A percentile compares a stretch with the other conserved stretches of the same genome.
phyloP scores from a whole-genome alignment of 306 rosid species.

The Arachis hypogaea region DNA sequence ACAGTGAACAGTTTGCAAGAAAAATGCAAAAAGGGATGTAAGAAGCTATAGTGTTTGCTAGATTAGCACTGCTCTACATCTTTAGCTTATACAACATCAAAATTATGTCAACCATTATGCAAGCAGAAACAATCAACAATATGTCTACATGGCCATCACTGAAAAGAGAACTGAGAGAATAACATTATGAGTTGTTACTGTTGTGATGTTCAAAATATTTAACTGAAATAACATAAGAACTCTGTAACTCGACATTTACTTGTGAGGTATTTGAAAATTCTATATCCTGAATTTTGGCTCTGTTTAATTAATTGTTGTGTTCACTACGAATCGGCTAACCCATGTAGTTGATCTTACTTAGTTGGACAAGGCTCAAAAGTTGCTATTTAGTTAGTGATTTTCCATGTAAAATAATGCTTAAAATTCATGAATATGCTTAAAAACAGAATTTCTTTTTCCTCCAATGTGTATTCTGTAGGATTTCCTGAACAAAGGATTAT shows the following conservation, averaged over 20 bases:
- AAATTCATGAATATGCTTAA: neutral
- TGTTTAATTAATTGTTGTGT: neutral
- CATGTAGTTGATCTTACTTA: too few species aligned
- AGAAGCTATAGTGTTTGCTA: too few species aligned
- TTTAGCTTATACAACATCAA: neutral
- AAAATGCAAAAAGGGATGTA: neutral
- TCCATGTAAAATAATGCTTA: neutral
- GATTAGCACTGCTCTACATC: neutral
- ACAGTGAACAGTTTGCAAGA: neutral
- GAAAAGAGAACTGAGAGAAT: slow-evolving; percentile 9
- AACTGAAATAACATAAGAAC: slow-evolving; percentile 15
- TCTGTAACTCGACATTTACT: neutral
- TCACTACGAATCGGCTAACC: too few species aligned
- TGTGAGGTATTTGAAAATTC: neutral
- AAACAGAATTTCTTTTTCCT: neutral
- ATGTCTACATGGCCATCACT: neutral
- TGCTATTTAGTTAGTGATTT: neutral
- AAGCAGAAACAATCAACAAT: slow-evolving; percentile 9
- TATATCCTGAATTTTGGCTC: slow-evolving; percentile 1
- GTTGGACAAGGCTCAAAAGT: too few species aligned
- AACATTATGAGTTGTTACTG: neutral
- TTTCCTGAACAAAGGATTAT: slow-evolving; percentile 14
- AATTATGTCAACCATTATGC: slow-evolving; percentile 9
- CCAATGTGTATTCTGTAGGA: slow-evolving; percentile 6
- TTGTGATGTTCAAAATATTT: neutral